Base-by-base conservation (phyloP, 2,329 filamentous ascomycete species). In the Ascochyta clinopodiicola region DNA sequence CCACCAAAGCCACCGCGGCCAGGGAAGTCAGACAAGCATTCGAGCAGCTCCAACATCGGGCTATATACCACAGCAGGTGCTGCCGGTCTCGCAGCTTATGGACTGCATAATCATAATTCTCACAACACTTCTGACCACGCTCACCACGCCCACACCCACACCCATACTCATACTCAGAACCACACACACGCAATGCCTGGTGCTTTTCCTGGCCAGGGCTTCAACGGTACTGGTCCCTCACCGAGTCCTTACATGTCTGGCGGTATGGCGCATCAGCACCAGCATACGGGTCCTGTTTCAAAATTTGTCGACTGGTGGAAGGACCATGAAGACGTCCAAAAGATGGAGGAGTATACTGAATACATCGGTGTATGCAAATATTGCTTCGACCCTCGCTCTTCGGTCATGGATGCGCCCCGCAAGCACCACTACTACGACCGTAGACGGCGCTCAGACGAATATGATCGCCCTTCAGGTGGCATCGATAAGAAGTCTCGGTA, bases 301-400 rank as follows among this genome's bases (percentile, higher is more conserved):
- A 81, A 78, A 44, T 78, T 87, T 27, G 78, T 85, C 35, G 83
- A 84, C 64, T 88, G 82, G 78, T 87, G 82, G 83, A 85, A 80
- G 67, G 86, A 84, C 58, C 80, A 85, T 1, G 85, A 88, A 59
- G 86, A 85, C n/a, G 84, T 88, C 0, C 81, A 80, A 17, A 82
- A 83, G 67, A 88, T 86, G 76, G 86, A 88, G 70, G 85, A 88
- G 67, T 88, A 88, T 64, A 88, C 86, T 1, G 85, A 88, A 71
- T 82, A 84, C 56, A 88, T 87, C 62, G 86, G 86, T 21, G 82
- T 88, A 2, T 88, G 86, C 75, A 85, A 82, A 59, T 78, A 86
- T 62, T 88, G 86, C 69, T 88, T 88, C 64, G 85, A 87, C 56
- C 85, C 86, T 6, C 79, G 81, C 8, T 83, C 82, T 15, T 81